phyloP scores from a whole-genome alignment of 148 eudicot genomes.

The Camellia lanceoleosa region DNA sequence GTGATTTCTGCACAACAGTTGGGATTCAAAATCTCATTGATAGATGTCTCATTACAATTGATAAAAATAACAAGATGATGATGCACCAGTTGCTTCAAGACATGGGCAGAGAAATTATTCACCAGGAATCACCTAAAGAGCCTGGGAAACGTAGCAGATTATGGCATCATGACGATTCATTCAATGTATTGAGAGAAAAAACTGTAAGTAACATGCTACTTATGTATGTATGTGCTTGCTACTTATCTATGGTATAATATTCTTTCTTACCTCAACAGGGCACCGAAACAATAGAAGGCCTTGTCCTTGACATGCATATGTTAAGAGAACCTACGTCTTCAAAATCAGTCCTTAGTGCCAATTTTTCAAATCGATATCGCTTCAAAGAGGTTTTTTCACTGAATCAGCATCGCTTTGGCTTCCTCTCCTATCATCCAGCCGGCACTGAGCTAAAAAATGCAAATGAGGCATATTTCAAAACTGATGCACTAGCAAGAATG shows the following conservation, averaged over 20 bases:
- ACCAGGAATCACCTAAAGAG: slow-evolving; percentile 10
- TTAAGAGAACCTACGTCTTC: too few relatives aligned
- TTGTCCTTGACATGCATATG: background rate
- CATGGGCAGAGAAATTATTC: slow-evolving; percentile 11
- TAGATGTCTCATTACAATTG: background rate
- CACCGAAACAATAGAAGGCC: background rate
- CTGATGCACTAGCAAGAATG: slow-evolving; percentile 2
- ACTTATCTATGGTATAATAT: background rate
- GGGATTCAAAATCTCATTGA: background rate
- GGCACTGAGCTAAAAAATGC: background rate
- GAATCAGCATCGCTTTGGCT: background rate
- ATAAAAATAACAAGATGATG: background rate
- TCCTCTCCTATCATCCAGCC: background rate
- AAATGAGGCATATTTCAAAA: background rate
- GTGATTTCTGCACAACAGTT: background rate
- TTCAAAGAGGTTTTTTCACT: background rate
- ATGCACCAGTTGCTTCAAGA: slow-evolving; percentile 8
- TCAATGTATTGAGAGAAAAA: background rate
- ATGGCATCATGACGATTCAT: background rate
- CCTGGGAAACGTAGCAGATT: slow-evolving; percentile 8
- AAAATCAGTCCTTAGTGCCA: too few relatives aligned
- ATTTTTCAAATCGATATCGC: too few relatives aligned
- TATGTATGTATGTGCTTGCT: background rate
- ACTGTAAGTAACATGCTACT: background rate
- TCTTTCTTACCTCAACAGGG: background rate